phyloP scores from a whole-genome alignment of 495 filamentous ascomycete genomes.

The Hamigera avellanea region DNA sequence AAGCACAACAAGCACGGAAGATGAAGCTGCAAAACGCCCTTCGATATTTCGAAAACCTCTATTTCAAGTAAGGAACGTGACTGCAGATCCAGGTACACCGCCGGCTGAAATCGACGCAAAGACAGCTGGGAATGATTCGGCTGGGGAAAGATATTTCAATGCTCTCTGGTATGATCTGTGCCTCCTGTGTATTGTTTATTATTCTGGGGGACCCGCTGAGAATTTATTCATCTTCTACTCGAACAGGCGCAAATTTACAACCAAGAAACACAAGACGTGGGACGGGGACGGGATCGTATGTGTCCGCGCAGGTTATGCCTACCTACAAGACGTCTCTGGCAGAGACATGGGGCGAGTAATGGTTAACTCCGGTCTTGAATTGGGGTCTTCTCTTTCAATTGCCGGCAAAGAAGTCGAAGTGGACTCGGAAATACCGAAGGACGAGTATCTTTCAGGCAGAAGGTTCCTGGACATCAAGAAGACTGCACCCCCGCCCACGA shows the following conservation, averaged over 20 bases:
- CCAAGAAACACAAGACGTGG: constrained; percentile 80
- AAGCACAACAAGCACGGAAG: constrained; percentile 1
- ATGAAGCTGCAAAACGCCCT: neutral
- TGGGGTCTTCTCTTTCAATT: constrained; percentile 52
- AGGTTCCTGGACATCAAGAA: constrained; percentile 29
- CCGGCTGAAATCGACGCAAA: neutral
- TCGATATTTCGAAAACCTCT: constrained; percentile 16
- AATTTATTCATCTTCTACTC: neutral
- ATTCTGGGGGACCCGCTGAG: too few relatives aligned
- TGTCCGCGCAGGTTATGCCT: constrained; percentile 44
- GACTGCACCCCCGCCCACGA: constrained; percentile 6
- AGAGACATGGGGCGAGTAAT: constrained; percentile 53
- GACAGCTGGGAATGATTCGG: constrained; percentile 14
- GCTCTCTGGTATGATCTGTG: constrained; percentile 47
- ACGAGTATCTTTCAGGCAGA: constrained; percentile 50
- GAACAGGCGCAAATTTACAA: constrained; percentile 60
- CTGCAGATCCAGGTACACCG: constrained; percentile 4
- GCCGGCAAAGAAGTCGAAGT: constrained; percentile 68
- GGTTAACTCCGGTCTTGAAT: constrained; percentile 42
- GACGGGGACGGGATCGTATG: constrained; percentile 70
- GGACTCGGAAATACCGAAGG: constrained; percentile 50
- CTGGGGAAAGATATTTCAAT: constrained; percentile 46
- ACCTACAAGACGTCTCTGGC: constrained; percentile 53
- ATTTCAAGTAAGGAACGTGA: constrained; percentile 20
- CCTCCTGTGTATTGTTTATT: too few relatives aligned